These are phyloP conservation scores for Pigoraptor vietnamica DNA, from an alignment of 78 protist genomes.

Conservation along the genomic window DNA sequence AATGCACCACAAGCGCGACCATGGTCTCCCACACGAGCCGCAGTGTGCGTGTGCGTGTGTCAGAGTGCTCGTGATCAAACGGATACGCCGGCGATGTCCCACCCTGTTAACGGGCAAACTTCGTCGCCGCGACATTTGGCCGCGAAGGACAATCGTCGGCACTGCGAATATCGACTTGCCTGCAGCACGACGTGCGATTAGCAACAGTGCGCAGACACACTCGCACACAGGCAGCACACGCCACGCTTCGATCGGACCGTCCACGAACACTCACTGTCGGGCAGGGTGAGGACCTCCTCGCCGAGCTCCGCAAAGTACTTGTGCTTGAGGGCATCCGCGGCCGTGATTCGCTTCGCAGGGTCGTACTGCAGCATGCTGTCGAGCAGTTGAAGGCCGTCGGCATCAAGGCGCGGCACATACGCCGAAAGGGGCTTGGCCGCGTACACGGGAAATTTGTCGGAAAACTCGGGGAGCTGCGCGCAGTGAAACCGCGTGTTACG, in stretches of 20 bases:
- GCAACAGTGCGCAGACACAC: not conserved
- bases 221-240: not conserved
- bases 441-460: conserved; percentile 60
- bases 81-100: not conserved
- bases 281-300: not conserved
- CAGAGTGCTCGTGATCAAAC: not conserved
- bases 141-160: not conserved
- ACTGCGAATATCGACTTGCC: not conserved
- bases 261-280: not conserved
- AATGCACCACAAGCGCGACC: not conserved
- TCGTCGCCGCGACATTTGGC: not conserved
- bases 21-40: too few species aligned
- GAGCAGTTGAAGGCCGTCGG: conserved; percentile 30
- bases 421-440: not conserved
- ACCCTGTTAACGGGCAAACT: not conserved
- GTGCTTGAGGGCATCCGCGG: conserved; percentile 78
- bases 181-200: not conserved
- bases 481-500: not conserved
- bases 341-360: conserved; percentile 74
- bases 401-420: not conserved
- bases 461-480: conserved; percentile 70
- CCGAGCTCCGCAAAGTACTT: conserved; percentile 58
- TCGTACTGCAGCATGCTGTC: not conserved
- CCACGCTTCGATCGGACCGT: not conserved
- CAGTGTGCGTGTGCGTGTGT: too few species aligned